Percentiles rank a stretch among this genome's conserved stretches.
These are phyloP conservation scores for Rhododendron griersonianum DNA, from an alignment of 148 eudicot species.

Conservation along the genomic window DNA sequence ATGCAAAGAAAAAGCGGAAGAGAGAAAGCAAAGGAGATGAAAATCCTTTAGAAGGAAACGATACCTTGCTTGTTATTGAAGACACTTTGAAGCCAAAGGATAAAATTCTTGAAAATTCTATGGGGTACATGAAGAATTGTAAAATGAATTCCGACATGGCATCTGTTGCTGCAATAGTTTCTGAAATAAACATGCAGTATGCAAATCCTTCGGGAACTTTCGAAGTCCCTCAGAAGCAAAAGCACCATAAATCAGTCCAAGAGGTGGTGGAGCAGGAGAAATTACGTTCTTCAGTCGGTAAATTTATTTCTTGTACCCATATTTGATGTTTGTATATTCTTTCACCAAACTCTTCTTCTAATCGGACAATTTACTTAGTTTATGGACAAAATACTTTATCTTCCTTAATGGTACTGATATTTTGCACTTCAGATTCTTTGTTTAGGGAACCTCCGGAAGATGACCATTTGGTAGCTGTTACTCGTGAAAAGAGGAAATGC, in stretches of 20 bases:
- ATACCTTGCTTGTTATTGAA: background rate
- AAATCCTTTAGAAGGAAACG: constrained; percentile 14
- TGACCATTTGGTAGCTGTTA: constrained; percentile 5
- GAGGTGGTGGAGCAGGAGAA: constrained; percentile 11
- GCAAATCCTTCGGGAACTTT: constrained; percentile 1
- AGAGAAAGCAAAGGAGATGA: constrained; percentile 14
- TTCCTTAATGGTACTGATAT: background rate
- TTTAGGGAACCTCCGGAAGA: constrained; percentile 9
- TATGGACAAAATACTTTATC: background rate
- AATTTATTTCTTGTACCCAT: background rate
- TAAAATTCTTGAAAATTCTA: constrained; percentile 6
- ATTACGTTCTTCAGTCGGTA: constrained; percentile 10
- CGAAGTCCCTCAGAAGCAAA: background rate
- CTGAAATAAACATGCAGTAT: constrained; percentile 7
- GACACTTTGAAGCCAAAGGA: constrained; percentile 3
- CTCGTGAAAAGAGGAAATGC: constrained; percentile 10
- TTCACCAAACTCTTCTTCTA: background rate
- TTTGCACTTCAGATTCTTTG: constrained; percentile 13
- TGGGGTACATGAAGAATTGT: constrained; percentile 12
- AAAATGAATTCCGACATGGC: constrained; percentile 2
- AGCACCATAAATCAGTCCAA: constrained; percentile 5
- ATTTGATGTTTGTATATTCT: background rate
- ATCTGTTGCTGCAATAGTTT: constrained; percentile 13
- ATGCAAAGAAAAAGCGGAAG: constrained; percentile 29
- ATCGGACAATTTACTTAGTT: background rate